A percentile compares a stretch with the other conserved stretches of the same genome.
These are phyloP conservation scores for Candida methanosorbosa DNA, from an alignment of 805 yeast genomes.

Conservation along the genomic window DNA sequence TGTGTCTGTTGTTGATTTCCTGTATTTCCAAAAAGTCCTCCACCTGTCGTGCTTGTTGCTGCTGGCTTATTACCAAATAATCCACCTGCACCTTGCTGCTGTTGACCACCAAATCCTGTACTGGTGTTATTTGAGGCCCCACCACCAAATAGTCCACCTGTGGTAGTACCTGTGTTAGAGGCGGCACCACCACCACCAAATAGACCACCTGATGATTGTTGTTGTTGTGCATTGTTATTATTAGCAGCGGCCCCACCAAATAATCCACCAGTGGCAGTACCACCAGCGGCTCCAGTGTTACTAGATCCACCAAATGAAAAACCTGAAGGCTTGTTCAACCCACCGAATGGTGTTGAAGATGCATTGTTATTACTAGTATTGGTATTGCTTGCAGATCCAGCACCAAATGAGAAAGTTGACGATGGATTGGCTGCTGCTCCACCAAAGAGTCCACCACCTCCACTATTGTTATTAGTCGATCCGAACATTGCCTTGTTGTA, in stretches of 20 bases:
- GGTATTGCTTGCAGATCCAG: conserved; percentile 2
- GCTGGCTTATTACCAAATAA: conserved; percentile 6
- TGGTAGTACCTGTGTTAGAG: conserved; percentile 4
- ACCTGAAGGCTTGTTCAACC: too few species aligned
- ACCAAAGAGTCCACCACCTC: conserved; percentile 3
- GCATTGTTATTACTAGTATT: background rate
- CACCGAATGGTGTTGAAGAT: too few species aligned
- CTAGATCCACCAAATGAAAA: conserved; percentile 1
- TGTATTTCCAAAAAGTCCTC: conserved; percentile 1
- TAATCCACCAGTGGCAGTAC: conserved; percentile 1
- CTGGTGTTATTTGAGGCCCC: conserved; percentile 14
- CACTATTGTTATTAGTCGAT: too few species aligned
- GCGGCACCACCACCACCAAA: background rate
- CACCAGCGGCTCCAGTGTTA: background rate
- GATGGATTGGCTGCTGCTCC: conserved; percentile 2
- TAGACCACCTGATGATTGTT: conserved; percentile 5
- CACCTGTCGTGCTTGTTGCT: background rate
- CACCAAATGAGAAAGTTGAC: conserved; percentile 9
- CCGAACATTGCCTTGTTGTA: too few species aligned
- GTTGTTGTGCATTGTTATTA: conserved; percentile 8
- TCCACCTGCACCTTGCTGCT: too few species aligned
- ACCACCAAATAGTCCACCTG: conserved; percentile 16
- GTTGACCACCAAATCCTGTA: too few species aligned
- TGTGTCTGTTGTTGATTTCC: conserved; percentile 1
- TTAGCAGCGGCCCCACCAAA: conserved; percentile 17